Percentiles rank a stretch among this genome's conserved stretches.
These are phyloP conservation scores for Epichloe uncinata DNA, from an alignment of 2,329 filamentous ascomycete genomes.

Conservation along the genomic window DNA sequence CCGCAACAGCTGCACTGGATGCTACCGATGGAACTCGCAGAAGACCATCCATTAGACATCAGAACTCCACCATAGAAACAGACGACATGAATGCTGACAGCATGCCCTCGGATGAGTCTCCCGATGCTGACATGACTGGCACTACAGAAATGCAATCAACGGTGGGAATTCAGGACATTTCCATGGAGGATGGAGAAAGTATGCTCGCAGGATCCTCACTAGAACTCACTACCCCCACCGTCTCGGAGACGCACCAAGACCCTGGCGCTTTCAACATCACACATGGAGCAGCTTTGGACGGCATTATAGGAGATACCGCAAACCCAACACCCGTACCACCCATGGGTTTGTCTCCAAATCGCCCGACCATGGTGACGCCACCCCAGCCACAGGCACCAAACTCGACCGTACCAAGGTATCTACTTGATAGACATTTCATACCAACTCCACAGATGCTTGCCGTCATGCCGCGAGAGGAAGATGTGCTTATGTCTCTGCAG, in stretches of 20 bases:
- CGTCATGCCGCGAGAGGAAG: slow-evolving; percentile 91
- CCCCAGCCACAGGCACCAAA: slow-evolving; percentile 60
- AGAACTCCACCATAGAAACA: slow-evolving; percentile 76
- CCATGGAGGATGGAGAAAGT: slow-evolving; percentile 65
- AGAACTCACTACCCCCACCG: slow-evolving; percentile 58
- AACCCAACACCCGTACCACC: slow-evolving; percentile 51
- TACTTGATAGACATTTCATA: slow-evolving; percentile 58
- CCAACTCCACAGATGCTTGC: slow-evolving; percentile 65
- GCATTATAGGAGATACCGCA: slow-evolving; percentile 64
- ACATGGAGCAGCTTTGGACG: slow-evolving; percentile 71
- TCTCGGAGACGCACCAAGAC: slow-evolving; percentile 67
- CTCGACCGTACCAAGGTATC: slow-evolving; percentile 63
- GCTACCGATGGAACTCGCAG: slow-evolving; percentile 45
- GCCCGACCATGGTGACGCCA: slow-evolving; percentile 55
- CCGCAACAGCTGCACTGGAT: slow-evolving; percentile 34
- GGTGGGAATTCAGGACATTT: slow-evolving; percentile 74
- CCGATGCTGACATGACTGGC: slow-evolving; percentile 65
- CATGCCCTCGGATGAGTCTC: slow-evolving; percentile 64
- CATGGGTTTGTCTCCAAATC: slow-evolving; percentile 61
- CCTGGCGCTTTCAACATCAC: slow-evolving; percentile 89
- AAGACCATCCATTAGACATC: slow-evolving; percentile 78
- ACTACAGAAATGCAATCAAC: slow-evolving; percentile 67
- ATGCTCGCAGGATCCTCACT: slow-evolving; percentile 66
- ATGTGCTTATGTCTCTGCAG: slow-evolving; percentile 95
- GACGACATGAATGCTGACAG: slow-evolving; percentile 83